Base-by-base conservation (phyloP, 1,284 basidiomycete species). In the Termitomyces sp. region DNA sequence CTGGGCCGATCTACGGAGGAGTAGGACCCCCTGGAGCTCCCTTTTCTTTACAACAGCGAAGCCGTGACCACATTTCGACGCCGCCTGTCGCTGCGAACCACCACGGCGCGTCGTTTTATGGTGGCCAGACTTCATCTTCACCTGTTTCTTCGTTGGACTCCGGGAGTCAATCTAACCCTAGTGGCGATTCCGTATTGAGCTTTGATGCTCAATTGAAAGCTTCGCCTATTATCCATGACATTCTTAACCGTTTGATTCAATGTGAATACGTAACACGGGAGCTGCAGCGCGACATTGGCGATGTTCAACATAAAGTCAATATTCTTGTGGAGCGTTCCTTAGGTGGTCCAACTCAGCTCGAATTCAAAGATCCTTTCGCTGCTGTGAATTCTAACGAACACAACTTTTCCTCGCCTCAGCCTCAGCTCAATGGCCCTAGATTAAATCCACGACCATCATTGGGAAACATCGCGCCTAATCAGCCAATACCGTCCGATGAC, bases 361-460 rank as follows among this genome's bases (percentile, higher is more conserved):
- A 89, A 60, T 90, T 90, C 72, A 84, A 86, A 65, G 83, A 90
- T 62, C 88, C 88, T 0, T 91, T 90, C 62, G 81, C 86, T 24
- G 63, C 65, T 19, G 42, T 74, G 5, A 61, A 68, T 34, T 55
- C 66, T 24, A 72, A 71, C 52, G 64, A 70, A 13, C 60, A 66
- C 47, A 62, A 63, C 31, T 63, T 68, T 56, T 59, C 63, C 41
- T 58, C 71, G 44, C 57, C 73, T 46, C 62, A 69, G 44, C 57
- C 73, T 46, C 62, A 69, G n/a, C 50, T 75, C 48, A 72, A 69
- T 55, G 74, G 76, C 34, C 72, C 77, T 49, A 79, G 86, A 41
- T 73, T 51, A 41, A 72, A 70, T 57, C 73, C 77, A 50, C 78
- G 87, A 43, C 75, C 77, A 38, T 88, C 86, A 9, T 75, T 88